A percentile compares a stretch with the other conserved stretches of the same genome.
Conservation (phyloP, 1,284 basidiomycete genomes). For the Schizophyllum amplum region DNA sequence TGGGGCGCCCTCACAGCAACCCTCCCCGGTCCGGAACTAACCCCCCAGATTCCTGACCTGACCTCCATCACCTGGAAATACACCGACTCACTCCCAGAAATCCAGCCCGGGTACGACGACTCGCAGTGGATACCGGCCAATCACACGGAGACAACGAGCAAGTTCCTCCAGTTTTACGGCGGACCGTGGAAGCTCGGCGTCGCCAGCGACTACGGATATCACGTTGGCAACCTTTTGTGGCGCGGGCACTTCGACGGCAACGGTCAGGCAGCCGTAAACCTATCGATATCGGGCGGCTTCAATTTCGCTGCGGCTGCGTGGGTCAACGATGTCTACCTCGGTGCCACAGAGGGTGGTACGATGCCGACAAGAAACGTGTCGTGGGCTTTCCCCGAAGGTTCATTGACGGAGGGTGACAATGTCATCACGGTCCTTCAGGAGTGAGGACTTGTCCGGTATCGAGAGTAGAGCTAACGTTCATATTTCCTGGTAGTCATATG, state of each 20-base stretch:
- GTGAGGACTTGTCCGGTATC: not conserved
- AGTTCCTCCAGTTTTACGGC: slow-evolving; percentile 12
- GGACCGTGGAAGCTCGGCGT: slow-evolving; percentile 2
- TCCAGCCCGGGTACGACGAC: slow-evolving; percentile 23
- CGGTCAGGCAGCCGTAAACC: slow-evolving; percentile 33
- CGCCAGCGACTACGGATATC: slow-evolving; percentile 42
- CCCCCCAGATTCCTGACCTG: not conserved
- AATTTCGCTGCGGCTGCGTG: slow-evolving; percentile 43
- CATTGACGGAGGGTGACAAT: slow-evolving; percentile 23
- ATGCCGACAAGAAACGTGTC: slow-evolving; percentile 23
- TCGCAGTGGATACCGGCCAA: slow-evolving; percentile 26
- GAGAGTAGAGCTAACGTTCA: too few species aligned
- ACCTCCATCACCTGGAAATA: slow-evolving; percentile 11
- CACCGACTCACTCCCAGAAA: slow-evolving; percentile 29
- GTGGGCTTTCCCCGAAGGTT: slow-evolving; percentile 24
- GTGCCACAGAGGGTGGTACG: slow-evolving; percentile 37
- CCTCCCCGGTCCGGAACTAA: not conserved
- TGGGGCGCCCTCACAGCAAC: slow-evolving; percentile 29
- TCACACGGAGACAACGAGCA: slow-evolving; percentile 25
- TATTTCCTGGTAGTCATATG: not conserved
- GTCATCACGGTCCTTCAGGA: slow-evolving; percentile 32
- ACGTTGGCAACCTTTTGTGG: slow-evolving; percentile 49
- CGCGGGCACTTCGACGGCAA: slow-evolving; percentile 39
- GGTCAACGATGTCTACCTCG: slow-evolving; percentile 39
- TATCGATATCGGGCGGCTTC: slow-evolving; percentile 34